Percentiles rank a stretch among this genome's conserved stretches.
Evolutionary conservation across 176 grass and related monocot species (phyloP).

Genomic region (Cenchrus americanus): DNA sequence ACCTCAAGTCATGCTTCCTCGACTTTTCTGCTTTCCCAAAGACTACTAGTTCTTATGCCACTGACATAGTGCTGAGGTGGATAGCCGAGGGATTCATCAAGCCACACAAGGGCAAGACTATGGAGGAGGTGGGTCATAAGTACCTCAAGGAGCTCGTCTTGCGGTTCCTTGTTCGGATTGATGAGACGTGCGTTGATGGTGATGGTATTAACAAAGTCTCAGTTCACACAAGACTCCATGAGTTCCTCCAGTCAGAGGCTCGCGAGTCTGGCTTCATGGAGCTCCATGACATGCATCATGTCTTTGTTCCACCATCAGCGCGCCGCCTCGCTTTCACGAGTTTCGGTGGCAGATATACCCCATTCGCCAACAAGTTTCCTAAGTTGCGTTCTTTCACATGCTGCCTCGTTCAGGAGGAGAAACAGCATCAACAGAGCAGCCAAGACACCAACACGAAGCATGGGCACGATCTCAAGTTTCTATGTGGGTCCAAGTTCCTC

Average conservation of each 20-base stretch:
- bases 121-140: slow-evolving; percentile 18
- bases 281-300: background rate
- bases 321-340: slow-evolving; percentile 4
- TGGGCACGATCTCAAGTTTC: slow-evolving; percentile 1
- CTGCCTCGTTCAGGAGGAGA: background rate
- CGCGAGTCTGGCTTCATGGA: slow-evolving; percentile 29
- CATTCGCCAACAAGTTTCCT: background rate
- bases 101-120: background rate
- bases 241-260: slow-evolving; percentile 9
- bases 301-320: background rate
- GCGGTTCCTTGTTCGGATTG: slow-evolving; percentile 6
- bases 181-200: too few relatives aligned
- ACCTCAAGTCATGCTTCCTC: slow-evolving; percentile 34
- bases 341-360: background rate
- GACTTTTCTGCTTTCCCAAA: background rate
- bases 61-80: slow-evolving; percentile 14
- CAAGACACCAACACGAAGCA: too few relatives aligned
- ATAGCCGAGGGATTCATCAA: slow-evolving; percentile 34
- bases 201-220: background rate
- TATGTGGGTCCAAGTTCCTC: slow-evolving; percentile 29
- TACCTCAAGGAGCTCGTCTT: slow-evolving; percentile 21
- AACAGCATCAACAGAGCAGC: background rate
- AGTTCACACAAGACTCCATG: background rate
- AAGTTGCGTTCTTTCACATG: slow-evolving; percentile 35
- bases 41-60: background rate